phyloP scores from a whole-genome alignment of 2,329 filamentous ascomycete genomes.

The Emydomyces testavorans region DNA sequence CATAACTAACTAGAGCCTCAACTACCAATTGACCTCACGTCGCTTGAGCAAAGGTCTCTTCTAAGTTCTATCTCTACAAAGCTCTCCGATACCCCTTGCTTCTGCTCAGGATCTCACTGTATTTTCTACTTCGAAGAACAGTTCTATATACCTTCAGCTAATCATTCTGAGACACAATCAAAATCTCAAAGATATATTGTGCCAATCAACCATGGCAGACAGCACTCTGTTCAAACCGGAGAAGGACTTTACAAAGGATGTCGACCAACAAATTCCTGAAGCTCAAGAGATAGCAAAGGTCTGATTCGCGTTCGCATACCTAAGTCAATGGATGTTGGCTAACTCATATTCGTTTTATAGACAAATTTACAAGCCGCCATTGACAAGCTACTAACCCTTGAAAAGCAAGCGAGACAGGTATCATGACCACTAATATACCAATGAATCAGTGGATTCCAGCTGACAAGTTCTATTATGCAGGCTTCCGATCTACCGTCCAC shows the following conservation, averaged over 20 bases:
- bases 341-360: conserved; percentile 19
- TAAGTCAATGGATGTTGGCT: conserved; percentile 10
- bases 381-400: conserved; percentile 80
- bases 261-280: conserved; percentile 81
- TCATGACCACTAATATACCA: conserved; percentile 1
- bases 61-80: neutral
- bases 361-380: conserved; percentile 71
- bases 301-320: conserved; percentile 18
- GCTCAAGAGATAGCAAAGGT: conserved; percentile 83
- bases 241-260: conserved; percentile 97
- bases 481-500: conserved; percentile 93
- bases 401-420: conserved; percentile 97
- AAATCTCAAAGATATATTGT: neutral
- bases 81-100: neutral
- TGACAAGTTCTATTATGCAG: conserved; percentile 36
- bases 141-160: neutral
- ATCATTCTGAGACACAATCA: neutral
- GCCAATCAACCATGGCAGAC: conserved; percentile 58
- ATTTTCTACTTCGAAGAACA: neutral
- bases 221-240: conserved; percentile 74
- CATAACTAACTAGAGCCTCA: neutral
- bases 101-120: neutral
- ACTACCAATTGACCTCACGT: neutral
- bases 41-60: neutral
- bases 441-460: neutral